phyloP scores from a whole-genome alignment of 441 rosid species.

The Lagerstroemia fauriei region DNA sequence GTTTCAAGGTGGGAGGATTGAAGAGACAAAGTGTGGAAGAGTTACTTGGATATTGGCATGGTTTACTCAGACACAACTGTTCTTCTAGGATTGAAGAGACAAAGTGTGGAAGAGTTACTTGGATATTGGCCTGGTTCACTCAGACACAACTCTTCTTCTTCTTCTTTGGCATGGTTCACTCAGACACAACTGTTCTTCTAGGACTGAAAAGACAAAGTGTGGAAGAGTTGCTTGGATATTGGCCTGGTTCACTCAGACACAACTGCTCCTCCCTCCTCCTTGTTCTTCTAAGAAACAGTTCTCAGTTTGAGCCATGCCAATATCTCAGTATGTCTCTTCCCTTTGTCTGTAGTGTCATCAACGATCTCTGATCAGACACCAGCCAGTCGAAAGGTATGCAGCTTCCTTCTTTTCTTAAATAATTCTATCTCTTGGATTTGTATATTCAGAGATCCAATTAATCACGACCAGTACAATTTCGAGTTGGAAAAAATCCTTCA shows the following conservation, averaged over 20 bases:
- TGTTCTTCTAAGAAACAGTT: background rate
- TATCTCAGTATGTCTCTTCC: conserved; percentile 57
- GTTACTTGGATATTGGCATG: conserved; percentile 79
- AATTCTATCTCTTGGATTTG: too few relatives aligned
- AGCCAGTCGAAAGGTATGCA: background rate
- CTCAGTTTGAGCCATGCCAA: conserved; percentile 68
- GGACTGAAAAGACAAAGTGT: conserved; percentile 7
- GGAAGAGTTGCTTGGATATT: conserved; percentile 64
- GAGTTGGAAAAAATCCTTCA: too few relatives aligned
- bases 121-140: conserved; percentile 87
- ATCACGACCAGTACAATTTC: too few relatives aligned
- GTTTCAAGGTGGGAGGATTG: background rate
- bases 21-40: conserved; percentile 32
- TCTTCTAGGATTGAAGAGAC: background rate
- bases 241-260: conserved; percentile 90
- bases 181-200: conserved; percentile 38
- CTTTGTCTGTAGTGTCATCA: conserved; percentile 12
- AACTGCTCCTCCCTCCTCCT: too few relatives aligned
- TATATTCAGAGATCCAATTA: too few relatives aligned
- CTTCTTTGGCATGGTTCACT: conserved; percentile 94
- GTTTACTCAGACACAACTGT: conserved; percentile 61
- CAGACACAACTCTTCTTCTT: too few relatives aligned
- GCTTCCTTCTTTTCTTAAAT: background rate
- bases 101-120: conserved; percentile 45
- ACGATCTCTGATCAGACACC: background rate